Base-by-base conservation (phyloP, 2,329 filamentous ascomycete genomes). In the Gaeumannomyces sp. region DNA sequence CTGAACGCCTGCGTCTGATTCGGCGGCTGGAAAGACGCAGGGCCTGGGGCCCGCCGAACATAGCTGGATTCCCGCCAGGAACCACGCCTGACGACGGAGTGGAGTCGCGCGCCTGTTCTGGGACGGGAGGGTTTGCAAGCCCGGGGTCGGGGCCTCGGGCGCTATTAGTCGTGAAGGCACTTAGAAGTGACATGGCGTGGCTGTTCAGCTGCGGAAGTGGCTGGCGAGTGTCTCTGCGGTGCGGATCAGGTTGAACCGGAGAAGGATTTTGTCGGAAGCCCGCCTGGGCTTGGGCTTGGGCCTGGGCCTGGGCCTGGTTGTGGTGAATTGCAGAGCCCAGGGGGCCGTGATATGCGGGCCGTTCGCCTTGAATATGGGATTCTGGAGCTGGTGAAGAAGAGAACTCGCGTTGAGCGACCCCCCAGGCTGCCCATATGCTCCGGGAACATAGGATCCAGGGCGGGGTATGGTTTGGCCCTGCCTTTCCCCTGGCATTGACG, bases 171-270 rank as follows among this genome's bases (percentile, higher is more conserved):
- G 79, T 81, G 67, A 81, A 75, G 10, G 77, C 73, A 61, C 73
- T 78, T 33, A 81, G 70, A 6, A 81, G 66, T n/a, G 75, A 73
- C 66, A 73, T 72, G 0, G 73, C 71, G 35, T 78, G 76, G 58
- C 64, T 72, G n/a, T 69, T 73, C 61, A 78, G 63, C 33, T 73
- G 73, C 7, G 67, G 62, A 25, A 69, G 70, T 61, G 68, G 69
- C 7, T 67, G 66, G 33, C 61, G 61, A n/a, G 63, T 64, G 28
- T 69, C 61, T 33, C 14, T 14, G 70, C 59, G 69, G 72, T 35
- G 70, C 69, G 11, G 69, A 66, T 8, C 22, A 11, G 45, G 4
- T 8, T 22, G 45, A 11, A 10, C 22, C 6, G 45, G 45, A 22
- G 45, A 53, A 10, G 7, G 19, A 53, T n/a, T 53, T 25, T 22